These are phyloP conservation scores for Pistacia integerrima DNA, from an alignment of 345 rosid genomes.

Conservation along the genomic window DNA sequence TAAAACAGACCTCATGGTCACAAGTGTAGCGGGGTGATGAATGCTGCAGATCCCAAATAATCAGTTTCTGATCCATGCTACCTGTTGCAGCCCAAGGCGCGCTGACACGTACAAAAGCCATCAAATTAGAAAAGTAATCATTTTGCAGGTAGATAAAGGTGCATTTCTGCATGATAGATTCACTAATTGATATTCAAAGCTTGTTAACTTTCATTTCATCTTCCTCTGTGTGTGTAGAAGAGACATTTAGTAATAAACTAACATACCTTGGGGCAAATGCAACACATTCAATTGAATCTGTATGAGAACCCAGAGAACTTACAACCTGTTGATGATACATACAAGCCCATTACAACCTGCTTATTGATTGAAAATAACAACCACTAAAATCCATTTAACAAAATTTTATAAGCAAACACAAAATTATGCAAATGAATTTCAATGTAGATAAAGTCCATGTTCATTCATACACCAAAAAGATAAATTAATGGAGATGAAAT, in stretches of 20 bases:
- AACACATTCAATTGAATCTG: conserved; percentile 74
- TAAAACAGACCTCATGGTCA: conserved; percentile 60
- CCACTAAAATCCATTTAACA: background rate
- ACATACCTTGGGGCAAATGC: conserved; percentile 69
- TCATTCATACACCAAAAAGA: background rate
- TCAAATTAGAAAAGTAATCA: background rate
- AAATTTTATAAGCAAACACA: background rate
- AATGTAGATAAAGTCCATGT: background rate
- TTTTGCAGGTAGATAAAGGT: no score
- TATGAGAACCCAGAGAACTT: conserved; percentile 60
- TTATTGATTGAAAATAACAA: conserved; percentile 9
- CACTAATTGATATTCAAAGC: background rate
- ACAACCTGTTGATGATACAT: conserved; percentile 63
- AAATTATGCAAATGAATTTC: background rate
- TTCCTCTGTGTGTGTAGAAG: background rate
- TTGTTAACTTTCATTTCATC: no score
- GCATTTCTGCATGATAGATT: background rate
- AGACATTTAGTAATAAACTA: background rate
- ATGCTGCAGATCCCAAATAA: conserved; percentile 82
- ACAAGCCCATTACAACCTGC: conserved; percentile 14
- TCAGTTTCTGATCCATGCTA: conserved; percentile 80
- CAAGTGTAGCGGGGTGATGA: conserved; percentile 73
- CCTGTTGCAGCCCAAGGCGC: conserved; percentile 84
- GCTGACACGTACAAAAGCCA: conserved; percentile 30
- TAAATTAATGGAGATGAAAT: background rate